Percentiles rank a stretch among this genome's conserved stretches.
These are phyloP conservation scores for Colletotrichum karsti DNA, from an alignment of 2,329 filamentous ascomycete species.

Conservation along the genomic window DNA sequence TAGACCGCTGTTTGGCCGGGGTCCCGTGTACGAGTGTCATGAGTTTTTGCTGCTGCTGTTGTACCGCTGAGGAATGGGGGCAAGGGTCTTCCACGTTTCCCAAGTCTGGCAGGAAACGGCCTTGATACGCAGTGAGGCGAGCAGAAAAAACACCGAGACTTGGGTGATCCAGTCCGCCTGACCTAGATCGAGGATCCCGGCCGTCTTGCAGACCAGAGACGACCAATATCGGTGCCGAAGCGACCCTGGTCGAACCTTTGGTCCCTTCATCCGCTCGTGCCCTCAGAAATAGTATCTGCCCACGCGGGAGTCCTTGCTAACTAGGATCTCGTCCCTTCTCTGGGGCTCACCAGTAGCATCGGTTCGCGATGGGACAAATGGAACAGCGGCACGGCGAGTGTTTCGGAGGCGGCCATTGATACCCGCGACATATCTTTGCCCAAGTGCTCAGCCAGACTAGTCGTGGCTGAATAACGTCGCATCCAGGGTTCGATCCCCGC, in stretches of 20 bases:
- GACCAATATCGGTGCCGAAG: conserved; percentile 4
- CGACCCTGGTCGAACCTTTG: conserved; percentile 24
- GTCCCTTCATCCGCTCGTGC: conserved; percentile 21
- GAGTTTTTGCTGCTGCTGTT: not conserved
- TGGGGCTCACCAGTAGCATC: not conserved
- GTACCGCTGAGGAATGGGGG: not conserved
- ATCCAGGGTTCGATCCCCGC: not conserved
- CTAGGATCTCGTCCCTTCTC: not conserved
- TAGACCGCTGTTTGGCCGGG: conserved; percentile 21
- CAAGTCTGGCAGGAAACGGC: conserved; percentile 23
- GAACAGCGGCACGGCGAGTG: not conserved
- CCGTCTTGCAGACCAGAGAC: not conserved
- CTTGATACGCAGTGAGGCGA: conserved; percentile 10
- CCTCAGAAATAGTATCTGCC: conserved; percentile 20
- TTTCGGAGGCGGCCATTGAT: conserved; percentile 7
- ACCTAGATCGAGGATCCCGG: conserved; percentile 7
- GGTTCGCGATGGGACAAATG: conserved; percentile 3
- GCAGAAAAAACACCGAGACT: conserved; percentile 2
- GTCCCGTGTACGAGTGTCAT: not conserved
- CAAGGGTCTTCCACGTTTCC: conserved; percentile 12
- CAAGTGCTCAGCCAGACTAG: not conserved
- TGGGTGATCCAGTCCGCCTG: conserved; percentile 2
- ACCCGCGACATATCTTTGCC: not conserved
- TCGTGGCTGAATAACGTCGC: not conserved
- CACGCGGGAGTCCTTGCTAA: conserved; percentile 23